Evolutionary conservation across 2,329 filamentous ascomycete species (phyloP).

Genomic region (Scedosporium minutisporum): DNA sequence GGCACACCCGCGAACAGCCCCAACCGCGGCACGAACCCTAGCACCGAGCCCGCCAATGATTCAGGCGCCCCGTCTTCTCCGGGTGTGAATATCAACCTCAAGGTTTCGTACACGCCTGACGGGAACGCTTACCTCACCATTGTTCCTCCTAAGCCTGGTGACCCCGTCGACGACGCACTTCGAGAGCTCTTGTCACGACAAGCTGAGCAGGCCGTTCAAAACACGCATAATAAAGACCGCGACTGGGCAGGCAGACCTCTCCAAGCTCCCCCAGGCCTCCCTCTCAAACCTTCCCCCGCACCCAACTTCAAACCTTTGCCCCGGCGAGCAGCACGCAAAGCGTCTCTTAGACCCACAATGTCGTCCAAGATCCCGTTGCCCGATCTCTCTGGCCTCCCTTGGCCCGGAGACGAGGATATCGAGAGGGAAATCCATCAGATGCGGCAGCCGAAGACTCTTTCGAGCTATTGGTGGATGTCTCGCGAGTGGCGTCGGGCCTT

Average conservation of each 20-base stretch:
- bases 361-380: too few relatives aligned
- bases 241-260: not conserved
- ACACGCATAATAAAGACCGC: not conserved
- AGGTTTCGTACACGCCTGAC: not conserved
- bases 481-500: not conserved
- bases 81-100: not conserved
- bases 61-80: too few relatives aligned
- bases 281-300: not conserved
- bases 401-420: not conserved
- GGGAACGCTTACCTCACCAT: not conserved
- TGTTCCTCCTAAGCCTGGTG: not conserved
- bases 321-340: too few relatives aligned
- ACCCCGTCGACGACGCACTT: not conserved
- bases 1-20: not conserved
- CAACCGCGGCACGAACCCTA: not conserved
- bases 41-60: not conserved
- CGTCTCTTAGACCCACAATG: too few relatives aligned
- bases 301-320: not conserved
- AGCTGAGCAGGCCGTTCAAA: not conserved
- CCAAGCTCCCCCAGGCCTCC: not conserved
- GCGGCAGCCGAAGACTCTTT: not conserved
- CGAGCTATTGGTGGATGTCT: constrained; percentile 1
- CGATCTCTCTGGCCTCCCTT: too few relatives aligned
- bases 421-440: not conserved
- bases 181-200: not conserved